Evolutionary conservation across 2,329 filamentous ascomycete species (phyloP), one percentile per base, ranked within the genome.

Genomic region (Fusarium euwallaceae): DNA sequence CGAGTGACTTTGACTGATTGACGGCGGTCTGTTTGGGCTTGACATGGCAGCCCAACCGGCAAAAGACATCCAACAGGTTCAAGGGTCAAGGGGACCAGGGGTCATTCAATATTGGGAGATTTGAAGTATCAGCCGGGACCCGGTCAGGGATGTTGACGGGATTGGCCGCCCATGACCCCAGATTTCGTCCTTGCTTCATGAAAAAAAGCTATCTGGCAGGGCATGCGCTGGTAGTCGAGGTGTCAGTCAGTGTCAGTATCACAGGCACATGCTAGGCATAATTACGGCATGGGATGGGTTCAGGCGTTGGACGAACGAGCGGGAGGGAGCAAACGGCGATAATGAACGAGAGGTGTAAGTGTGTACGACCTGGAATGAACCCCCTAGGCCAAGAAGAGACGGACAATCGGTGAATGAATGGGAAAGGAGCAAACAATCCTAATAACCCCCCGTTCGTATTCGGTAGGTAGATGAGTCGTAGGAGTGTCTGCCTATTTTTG

Each of bases 371-470:
- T n/a, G 14, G 16, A 27, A 48, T 36, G 51, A n/a, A 20, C 53
- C 48, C 27, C 48, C 48, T 53, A 29, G 10, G 45, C 24, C 37
- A 69, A 51, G 37, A 64, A 37, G 20, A 55, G 41, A 53, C n/a
- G 45, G 29, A 29, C 36, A 60, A 64, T 12, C 27, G 67, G 36
- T 24, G 11, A 24, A 55, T 53, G 17, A 32, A 61, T 56, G 32
- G 24, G 41, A 65, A 37, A 41, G 41, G 24, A 70, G 61, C 53
- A 69, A 58, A 69, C 41, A 51, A 20, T 56, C n/a, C 48, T 32
- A 37, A 56, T n/a, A 20, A 22, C 29, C 36, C 20, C 20, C 20
- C 20, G 55, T 12, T 69, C 56, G 36, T 20, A 58, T 43, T 53
- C 55, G 55, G 43, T 16, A 24, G 27, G 45, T 27, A 51, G 22